phyloP scores from a whole-genome alignment of 2,329 filamentous ascomycete species.

The Phoma sp. region DNA sequence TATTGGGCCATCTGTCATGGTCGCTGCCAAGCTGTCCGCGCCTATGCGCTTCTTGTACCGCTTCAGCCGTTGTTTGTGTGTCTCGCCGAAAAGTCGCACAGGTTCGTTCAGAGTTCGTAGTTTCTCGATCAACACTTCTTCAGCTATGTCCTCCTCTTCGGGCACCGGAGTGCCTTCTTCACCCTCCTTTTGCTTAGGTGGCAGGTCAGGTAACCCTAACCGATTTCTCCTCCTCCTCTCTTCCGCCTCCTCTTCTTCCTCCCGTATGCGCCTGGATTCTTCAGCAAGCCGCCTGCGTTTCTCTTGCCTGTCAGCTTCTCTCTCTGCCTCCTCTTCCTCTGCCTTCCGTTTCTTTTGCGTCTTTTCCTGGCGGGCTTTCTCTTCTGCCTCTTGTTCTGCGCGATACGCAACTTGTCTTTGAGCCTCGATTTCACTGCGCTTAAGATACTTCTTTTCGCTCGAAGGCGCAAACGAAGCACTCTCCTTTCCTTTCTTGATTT shows the following conservation, averaged over 20 bases:
- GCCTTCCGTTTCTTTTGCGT: conserved; percentile 82
- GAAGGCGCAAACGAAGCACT: conserved; percentile 45
- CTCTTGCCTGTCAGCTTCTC: conserved; percentile 75
- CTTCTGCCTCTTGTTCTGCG: conserved; percentile 78
- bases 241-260: conserved; percentile 76
- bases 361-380: conserved; percentile 73
- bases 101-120: conserved; percentile 79
- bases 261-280: conserved; percentile 72
- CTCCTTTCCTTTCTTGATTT: conserved; percentile 83
- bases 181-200: conserved; percentile 57
- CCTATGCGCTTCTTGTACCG: conserved; percentile 71
- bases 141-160: conserved; percentile 69
- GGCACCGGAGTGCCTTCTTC: conserved; percentile 52
- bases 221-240: conserved; percentile 77
- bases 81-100: conserved; percentile 80
- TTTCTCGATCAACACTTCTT: conserved; percentile 72
- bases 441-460: conserved; percentile 72
- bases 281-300: conserved; percentile 84
- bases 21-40: conserved; percentile 50
- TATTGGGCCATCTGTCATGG: conserved; percentile 78
- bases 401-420: conserved; percentile 80
- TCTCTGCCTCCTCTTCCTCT: conserved; percentile 82
- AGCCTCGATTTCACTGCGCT: conserved; percentile 85
- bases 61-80: conserved; percentile 70
- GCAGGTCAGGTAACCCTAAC: conserved; percentile 79